A percentile compares a stretch with the other conserved stretches of the same genome.
Evolutionary conservation across 2,329 filamentous ascomycete species (phyloP).

Genomic region (Raffaelea albimanens): DNA sequence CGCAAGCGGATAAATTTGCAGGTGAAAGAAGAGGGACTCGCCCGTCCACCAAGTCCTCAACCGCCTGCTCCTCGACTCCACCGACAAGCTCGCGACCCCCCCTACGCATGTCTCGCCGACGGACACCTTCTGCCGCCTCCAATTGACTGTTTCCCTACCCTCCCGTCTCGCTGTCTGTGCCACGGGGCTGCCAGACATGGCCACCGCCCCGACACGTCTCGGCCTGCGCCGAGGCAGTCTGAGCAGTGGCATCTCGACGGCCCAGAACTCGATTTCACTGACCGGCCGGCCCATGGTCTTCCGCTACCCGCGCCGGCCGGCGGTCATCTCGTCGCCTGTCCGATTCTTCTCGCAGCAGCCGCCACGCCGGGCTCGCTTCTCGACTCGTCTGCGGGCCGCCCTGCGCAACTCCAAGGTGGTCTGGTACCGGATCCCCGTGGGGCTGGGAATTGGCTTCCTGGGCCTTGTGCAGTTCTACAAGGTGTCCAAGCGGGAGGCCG

Average conservation of each 20-base stretch:
- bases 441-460: constrained; percentile 74
- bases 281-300: constrained; percentile 14
- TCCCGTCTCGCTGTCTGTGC: too few relatives aligned
- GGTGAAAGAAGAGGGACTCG: too few relatives aligned
- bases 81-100: neutral
- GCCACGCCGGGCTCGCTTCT: constrained; percentile 38
- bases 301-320: constrained; percentile 7
- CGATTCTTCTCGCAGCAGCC: constrained; percentile 31
- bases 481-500: constrained; percentile 47
- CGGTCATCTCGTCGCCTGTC: constrained; percentile 10
- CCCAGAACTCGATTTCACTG: constrained; percentile 9
- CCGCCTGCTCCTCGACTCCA: too few relatives aligned
- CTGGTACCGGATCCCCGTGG: constrained; percentile 88
- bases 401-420: constrained; percentile 51
- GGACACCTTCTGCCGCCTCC: neutral
- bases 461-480: constrained; percentile 79
- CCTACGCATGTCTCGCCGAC: neutral
- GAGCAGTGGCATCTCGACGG: constrained; percentile 10
- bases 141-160: neutral
- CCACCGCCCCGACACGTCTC: constrained; percentile 13
- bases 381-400: constrained; percentile 39
- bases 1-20: too few relatives aligned
- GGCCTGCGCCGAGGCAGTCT: constrained; percentile 14
- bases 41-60: too few relatives aligned
- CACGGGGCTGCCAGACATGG: constrained; percentile 10